These are phyloP conservation scores for Hyphodiscus sp. DNA, from an alignment of 2,329 filamentous ascomycete genomes.

Conservation along the genomic window DNA sequence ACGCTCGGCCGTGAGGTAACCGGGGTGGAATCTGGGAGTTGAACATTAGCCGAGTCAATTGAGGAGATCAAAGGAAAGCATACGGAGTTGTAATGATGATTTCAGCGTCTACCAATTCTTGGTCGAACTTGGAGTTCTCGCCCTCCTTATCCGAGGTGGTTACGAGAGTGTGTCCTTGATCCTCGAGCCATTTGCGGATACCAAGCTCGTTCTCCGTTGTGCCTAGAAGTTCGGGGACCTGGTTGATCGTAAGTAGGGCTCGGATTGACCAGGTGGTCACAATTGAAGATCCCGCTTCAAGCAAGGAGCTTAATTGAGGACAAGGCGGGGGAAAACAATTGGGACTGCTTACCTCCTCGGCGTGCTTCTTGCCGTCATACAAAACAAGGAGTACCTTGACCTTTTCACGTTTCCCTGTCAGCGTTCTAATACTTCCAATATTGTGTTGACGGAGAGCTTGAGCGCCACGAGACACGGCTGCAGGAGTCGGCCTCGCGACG, in stretches of 20 bases:
- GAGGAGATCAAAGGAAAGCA: constrained; percentile 22
- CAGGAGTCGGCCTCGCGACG: constrained; percentile 16
- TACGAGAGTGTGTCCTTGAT: constrained; percentile 90
- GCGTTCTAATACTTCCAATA: constrained; percentile 28
- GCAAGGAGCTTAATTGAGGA: background rate
- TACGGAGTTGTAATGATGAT: constrained; percentile 99
- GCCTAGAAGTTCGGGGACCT: constrained; percentile 70
- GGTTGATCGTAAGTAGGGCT: constrained; percentile 1
- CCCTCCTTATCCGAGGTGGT: constrained; percentile 98
- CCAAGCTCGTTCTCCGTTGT: constrained; percentile 98
- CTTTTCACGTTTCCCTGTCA: constrained; percentile 42
- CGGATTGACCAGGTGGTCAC: constrained; percentile 4
- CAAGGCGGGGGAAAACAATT: background rate
- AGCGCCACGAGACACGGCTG: constrained; percentile 16
- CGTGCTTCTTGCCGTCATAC: constrained; percentile 85
- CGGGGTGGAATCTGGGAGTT: constrained; percentile 78
- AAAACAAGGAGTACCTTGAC: constrained; percentile 93
- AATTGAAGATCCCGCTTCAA: constrained; percentile 3
- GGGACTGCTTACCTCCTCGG: constrained; percentile 54
- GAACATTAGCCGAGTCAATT: background rate
- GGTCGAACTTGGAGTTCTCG: constrained; percentile 85
- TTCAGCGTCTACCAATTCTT: constrained; percentile 93
- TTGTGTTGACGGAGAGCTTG: constrained; percentile 13
- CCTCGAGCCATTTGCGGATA: constrained; percentile 94
- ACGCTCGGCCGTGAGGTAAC: constrained; percentile 94